These are phyloP conservation scores for Talaromyces liani DNA, from an alignment of 495 filamentous ascomycete species.

Conservation along the genomic window DNA sequence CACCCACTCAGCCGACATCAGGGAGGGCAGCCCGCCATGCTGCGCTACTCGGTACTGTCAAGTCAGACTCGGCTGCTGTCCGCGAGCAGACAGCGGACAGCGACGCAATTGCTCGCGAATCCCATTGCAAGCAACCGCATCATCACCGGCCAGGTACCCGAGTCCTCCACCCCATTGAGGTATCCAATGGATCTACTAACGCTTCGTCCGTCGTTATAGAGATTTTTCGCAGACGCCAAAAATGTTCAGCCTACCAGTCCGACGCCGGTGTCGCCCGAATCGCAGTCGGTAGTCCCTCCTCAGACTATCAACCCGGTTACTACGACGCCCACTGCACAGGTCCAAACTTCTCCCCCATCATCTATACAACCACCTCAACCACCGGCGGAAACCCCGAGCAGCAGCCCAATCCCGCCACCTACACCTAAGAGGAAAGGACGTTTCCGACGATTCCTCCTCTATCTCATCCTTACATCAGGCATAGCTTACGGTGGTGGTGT, in stretches of 20 bases:
- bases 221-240: conserved; percentile 39
- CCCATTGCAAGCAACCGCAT: conserved; percentile 36
- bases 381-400: conserved; percentile 15
- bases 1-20: conserved; percentile 17
- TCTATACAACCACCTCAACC: conserved; percentile 16
- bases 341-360: conserved; percentile 15
- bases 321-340: conserved; percentile 42
- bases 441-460: conserved; percentile 67
- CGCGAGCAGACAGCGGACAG: conserved; percentile 35
- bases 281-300: conserved; percentile 48
- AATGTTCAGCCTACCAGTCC: conserved; percentile 24
- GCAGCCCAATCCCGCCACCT: conserved; percentile 33
- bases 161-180: conserved; percentile 5
- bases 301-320: conserved; percentile 55
- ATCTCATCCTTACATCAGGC: conserved; percentile 62
- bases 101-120: conserved; percentile 39
- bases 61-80: conserved; percentile 37
- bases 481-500: conserved; percentile 81
- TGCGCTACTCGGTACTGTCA: conserved; percentile 41
- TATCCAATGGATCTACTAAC: conserved; percentile 9
- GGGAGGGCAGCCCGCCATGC: conserved; percentile 43
- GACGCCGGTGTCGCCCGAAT: conserved; percentile 39
- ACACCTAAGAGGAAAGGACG: conserved; percentile 62
- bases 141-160: conserved; percentile 33
- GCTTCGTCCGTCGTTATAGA: conserved; percentile 19